phyloP scores from a whole-genome alignment of 1,284 basidiomycete species.

The Thelephora terrestris region DNA sequence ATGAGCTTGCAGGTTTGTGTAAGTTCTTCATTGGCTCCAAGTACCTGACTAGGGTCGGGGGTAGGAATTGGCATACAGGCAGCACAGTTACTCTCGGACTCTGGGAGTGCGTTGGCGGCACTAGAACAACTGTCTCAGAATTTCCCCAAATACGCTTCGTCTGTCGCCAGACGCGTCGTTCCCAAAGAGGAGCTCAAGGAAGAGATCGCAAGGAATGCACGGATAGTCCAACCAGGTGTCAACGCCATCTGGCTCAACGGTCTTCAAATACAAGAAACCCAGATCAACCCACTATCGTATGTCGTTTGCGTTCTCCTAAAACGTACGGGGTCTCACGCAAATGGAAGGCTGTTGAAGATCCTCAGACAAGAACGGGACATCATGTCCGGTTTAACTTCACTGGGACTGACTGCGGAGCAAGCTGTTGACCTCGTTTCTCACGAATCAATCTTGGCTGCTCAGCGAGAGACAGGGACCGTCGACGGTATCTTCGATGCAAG shows the following conservation, averaged over 20 bases:
- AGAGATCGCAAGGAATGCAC: constrained; percentile 51
- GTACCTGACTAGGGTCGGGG: neutral
- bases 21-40: neutral
- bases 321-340: neutral
- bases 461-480: constrained; percentile 40
- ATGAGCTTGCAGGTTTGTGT: constrained; percentile 47
- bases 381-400: constrained; percentile 48
- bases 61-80: constrained; percentile 67
- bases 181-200: constrained; percentile 40
- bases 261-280: constrained; percentile 43
- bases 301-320: constrained; percentile 11
- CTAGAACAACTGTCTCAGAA: constrained; percentile 73
- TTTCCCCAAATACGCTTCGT: constrained; percentile 77
- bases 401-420: constrained; percentile 55
- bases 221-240: constrained; percentile 40
- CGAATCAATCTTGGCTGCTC: constrained; percentile 39
- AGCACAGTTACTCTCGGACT: constrained; percentile 59
- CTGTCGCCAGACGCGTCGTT: constrained; percentile 57
- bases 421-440: constrained; percentile 68
- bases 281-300: constrained; percentile 62
- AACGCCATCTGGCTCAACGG: constrained; percentile 78
- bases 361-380: constrained; percentile 66
- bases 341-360: constrained; percentile 48
- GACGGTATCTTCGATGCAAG: constrained; percentile 83
- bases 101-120: constrained; percentile 46